Evolutionary conservation across 1,139 yeast genomes (phyloP).

Genomic region (Nakaseomyces sp.): DNA sequence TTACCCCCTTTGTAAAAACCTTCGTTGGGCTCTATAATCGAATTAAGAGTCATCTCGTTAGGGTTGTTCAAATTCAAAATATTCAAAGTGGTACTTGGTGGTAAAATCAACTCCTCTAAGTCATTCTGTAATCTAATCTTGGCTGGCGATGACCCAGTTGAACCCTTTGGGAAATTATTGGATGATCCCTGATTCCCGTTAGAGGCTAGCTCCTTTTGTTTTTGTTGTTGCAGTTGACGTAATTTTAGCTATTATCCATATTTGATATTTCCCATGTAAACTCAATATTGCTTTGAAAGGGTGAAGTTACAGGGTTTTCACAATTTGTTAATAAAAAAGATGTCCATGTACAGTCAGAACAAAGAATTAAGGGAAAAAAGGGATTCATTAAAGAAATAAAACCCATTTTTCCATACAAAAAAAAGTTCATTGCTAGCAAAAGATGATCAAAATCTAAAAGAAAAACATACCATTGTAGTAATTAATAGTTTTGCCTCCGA

Average conservation of each 20-base stretch:
- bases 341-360: too few species aligned
- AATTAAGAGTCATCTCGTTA: constrained; percentile 31
- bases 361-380: too few species aligned
- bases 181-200: constrained; percentile 6
- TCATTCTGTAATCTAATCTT: constrained; percentile 46
- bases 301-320: too few species aligned
- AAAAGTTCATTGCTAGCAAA: too few species aligned
- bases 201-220: constrained; percentile 36
- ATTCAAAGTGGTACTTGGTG: constrained; percentile 49
- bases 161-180: background rate
- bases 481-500: too few species aligned
- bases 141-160: constrained; percentile 36
- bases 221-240: constrained; percentile 51
- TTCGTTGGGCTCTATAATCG: constrained; percentile 62
- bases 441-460: too few species aligned
- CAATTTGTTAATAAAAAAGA: too few species aligned
- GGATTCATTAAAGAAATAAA: too few species aligned
- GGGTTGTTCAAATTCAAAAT: constrained; percentile 1
- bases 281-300: too few species aligned
- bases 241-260: constrained; percentile 42
- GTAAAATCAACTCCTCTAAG: constrained; percentile 59
- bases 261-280: too few species aligned
- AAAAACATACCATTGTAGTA: too few species aligned
- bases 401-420: too few species aligned
- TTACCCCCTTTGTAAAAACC: constrained; percentile 69